These are phyloP conservation scores for Ephemerocybe angulata DNA, from an alignment of 768 basidiomycete genomes.

Conservation along the genomic window DNA sequence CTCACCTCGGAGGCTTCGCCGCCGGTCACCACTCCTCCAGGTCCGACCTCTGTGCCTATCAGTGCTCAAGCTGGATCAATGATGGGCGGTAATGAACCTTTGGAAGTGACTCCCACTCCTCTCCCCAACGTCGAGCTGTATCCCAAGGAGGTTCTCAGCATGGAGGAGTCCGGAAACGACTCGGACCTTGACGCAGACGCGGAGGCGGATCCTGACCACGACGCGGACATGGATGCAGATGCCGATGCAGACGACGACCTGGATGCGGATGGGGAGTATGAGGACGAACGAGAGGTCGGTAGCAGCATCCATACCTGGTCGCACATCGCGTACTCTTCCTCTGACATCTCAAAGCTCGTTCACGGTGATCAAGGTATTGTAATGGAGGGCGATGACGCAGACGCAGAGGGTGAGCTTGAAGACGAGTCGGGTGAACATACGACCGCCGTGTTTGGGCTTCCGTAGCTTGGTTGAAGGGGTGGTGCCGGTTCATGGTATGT, in stretches of 20 bases:
- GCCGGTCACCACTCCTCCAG: no score
- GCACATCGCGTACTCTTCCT: not conserved
- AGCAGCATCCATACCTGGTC: slow-evolving; percentile 4
- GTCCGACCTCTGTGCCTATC: no score
- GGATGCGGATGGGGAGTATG: slow-evolving; percentile 3
- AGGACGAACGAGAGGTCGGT: slow-evolving; percentile 10
- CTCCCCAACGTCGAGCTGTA: no score
- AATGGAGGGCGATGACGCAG: slow-evolving; percentile 18
- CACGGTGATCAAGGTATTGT: slow-evolving; percentile 16
- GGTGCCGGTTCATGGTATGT: no score
- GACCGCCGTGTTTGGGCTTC: slow-evolving; percentile 1
- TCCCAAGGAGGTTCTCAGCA: not conserved
- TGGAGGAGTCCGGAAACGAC: slow-evolving; percentile 6
- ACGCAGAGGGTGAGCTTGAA: slow-evolving; percentile 35
- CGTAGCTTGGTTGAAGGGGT: slow-evolving; percentile 7
- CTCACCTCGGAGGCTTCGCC: no score
- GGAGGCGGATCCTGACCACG: slow-evolving; percentile 15
- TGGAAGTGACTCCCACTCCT: no score
- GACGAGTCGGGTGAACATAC: slow-evolving; percentile 22
- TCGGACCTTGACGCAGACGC: slow-evolving; percentile 15
- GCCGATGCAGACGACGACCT: slow-evolving; percentile 14
- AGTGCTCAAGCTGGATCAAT: no score
- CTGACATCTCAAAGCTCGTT: slow-evolving; percentile 3
- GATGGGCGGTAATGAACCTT: no score
- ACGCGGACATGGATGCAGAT: slow-evolving; percentile 21